Evolutionary conservation across 2,329 filamentous ascomycete genomes (phyloP), one percentile per base, ranked within the genome.

Genomic region (Botrytis galanthina): DNA sequence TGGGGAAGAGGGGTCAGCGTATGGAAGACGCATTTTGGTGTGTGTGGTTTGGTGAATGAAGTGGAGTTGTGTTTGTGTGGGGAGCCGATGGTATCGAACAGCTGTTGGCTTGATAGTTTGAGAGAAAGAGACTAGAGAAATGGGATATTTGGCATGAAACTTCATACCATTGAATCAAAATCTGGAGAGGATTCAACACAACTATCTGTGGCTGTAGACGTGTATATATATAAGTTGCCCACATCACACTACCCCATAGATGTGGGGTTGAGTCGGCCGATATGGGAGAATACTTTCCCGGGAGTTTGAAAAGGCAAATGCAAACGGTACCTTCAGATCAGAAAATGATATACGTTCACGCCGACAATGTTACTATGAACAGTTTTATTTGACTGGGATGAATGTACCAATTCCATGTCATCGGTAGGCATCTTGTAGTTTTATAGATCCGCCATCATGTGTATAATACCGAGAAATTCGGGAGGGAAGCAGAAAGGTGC

Each of bases 21-120:
- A 93, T 59, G 90, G 89, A 78, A 93, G 84, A 81, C 90, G 90
- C 91, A 93, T 93, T 68, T 67, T 75, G 70, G 72, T 42, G 68
- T 39, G 37, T 48, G 20, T 44, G 42, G 42, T 63, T 69, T 61
- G 66, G 22, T 70, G 59, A 44, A 61, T 37, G 20, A 54, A n/a
- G 42, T 62, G 37, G 44, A 22, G 32, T 39, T 71, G 57, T 42
- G n/a, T 54, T 48, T 42, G 60, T 54, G 44, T 42, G 42, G 18
- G 39, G 9, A 73, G 60, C 32, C 48, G 66, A 69, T 26, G 37
- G 26, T 48, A 51, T 57, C n/a, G 48, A 44, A 39, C 37, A 18
- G 39, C 18, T 12, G 8, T 57, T 16, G 57, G 16, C 48, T 69
- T 69, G 37, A 20, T 26, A 57, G 37, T n/a, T 62, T 62, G 68